These are phyloP conservation scores for Aspergillus novoparasiticus DNA, from an alignment of 2,329 filamentous ascomycete genomes.

Conservation along the genomic window DNA sequence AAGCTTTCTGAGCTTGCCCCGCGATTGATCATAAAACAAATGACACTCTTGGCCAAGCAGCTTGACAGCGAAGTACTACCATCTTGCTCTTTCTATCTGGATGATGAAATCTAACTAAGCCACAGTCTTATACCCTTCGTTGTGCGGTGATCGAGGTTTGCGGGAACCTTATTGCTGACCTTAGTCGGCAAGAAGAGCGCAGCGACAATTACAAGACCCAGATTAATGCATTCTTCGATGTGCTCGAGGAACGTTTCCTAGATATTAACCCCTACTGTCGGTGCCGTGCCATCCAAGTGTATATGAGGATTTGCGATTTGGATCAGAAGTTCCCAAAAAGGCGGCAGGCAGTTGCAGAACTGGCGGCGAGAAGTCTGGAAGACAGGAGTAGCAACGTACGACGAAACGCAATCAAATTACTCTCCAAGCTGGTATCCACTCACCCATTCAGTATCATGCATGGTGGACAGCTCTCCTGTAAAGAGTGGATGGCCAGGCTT, in stretches of 20 bases:
- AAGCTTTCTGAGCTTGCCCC: conserved; percentile 92
- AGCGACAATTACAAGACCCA: conserved; percentile 93
- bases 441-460: conserved; percentile 94
- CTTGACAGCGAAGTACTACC: conserved; percentile 82
- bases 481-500: conserved; percentile 81
- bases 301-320: conserved; percentile 87
- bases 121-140: conserved; percentile 83
- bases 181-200: conserved; percentile 88
- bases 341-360: conserved; percentile 80
- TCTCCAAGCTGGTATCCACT: conserved; percentile 85
- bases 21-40: conserved; percentile 92
- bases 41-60: conserved; percentile 91
- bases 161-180: conserved; percentile 87
- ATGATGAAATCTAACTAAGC: conserved; percentile 15
- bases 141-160: conserved; percentile 96
- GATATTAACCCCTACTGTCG: conserved; percentile 97
- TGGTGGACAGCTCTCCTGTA: conserved; percentile 78
- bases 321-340: conserved; percentile 95
- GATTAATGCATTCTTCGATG: conserved; percentile 95
- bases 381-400: conserved; percentile 98
- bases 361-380: conserved; percentile 85
- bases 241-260: conserved; percentile 91
- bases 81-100: background rate
- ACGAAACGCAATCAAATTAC: conserved; percentile 89
- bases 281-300: conserved; percentile 89